Base-by-base conservation (phyloP, 2,329 filamentous ascomycete genomes). In the Alternaria brassicicola region DNA sequence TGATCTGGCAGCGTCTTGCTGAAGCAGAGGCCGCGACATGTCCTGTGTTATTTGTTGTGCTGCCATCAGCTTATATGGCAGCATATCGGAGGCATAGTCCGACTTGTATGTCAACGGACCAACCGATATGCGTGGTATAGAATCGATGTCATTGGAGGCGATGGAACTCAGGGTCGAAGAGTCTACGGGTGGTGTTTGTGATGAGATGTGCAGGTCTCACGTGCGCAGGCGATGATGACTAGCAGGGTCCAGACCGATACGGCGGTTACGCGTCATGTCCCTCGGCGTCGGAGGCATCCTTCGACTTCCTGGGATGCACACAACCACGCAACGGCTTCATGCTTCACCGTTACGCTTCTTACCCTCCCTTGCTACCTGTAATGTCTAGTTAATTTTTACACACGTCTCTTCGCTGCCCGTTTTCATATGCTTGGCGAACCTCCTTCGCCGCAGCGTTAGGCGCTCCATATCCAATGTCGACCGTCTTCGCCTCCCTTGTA, bases 401-500 rank as follows among this genome's bases (percentile, higher is more conserved):
- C 39, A 33, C 25, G 23, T 31, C 46, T 52, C 21, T 45, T 4
- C 26, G 36, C 36, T 36, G 19, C 15, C 31, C 31, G 41, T 12
- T 15, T 30, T 51, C 53, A 52, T 31, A 66, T 61, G 59, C 51
- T 48, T 57, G 39, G 35, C 53, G 35, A 25, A 17, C 19, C 26
- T 21, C 31, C 31, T 17, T 51, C n/a, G 33, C 42, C 42, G 45
- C 43, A 46, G 56, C 57, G 56, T 57, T 57, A 45, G 55, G 45
- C 52, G 59, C 56, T 52, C 36, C 49, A 45, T 21, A 41, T 57
- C 56, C 51, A 51, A 74, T 77, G 75, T 67, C 72, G 51, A 72
- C 72, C 57, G 72, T 76, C 59, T 77, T 77, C 65, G 65, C 73
- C 23, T 76, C 74, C 31, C 69, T 76, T 46, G 66, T 74, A 39